Base-by-base conservation (phyloP, 2,329 filamentous ascomycete genomes). In the Cladophialophora immunda region DNA sequence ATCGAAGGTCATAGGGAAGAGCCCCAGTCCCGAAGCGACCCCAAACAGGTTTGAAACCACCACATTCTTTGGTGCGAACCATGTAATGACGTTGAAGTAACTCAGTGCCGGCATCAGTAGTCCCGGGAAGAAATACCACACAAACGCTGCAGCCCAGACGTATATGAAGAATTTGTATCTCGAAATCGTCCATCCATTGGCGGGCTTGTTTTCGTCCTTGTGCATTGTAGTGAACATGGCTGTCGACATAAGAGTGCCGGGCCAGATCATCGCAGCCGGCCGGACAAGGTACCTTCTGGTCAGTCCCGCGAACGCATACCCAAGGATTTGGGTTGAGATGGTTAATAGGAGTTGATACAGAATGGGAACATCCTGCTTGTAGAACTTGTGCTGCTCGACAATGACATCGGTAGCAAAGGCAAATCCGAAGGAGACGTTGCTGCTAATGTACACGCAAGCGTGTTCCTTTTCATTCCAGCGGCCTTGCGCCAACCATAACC, bases 181-280 rank as follows among this genome's bases (percentile, higher is more conserved):
- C 69, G 90, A 92, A 58, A 96, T 90, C 50, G 80, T 89, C 93
- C 93, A 96, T 36, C 92, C 92, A 76, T 92, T 89, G 22, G 92
- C 92, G 38, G 88, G 86, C 72, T 90, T 91, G 77, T 95, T 96
- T 75, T 94, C 90, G 68, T 93, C 89, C 73, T 90, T 93, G 78
- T 97, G 93, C 58, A 97, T 83, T 0, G 92, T 94, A 3, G 89
- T 90, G 74, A 97, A 95, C 91, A 97, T 94, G 73, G 92, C 90
- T 0, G 92, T 92, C 22, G 92, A 94, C 85, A 94, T 93, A 58
- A 97, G 82, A 0, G 93, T 96, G 25, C 91, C 90, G 0, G 93
- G 93, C 93, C 93, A 97, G 56, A 97, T 93, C 91, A 97, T 96
- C 66, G 92, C 92, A 68, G 91, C 92, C 0, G 93, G 93, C 29